phyloP scores from a whole-genome alignment of 495 filamentous ascomycete species.

The Eremomyces bilateralis region DNA sequence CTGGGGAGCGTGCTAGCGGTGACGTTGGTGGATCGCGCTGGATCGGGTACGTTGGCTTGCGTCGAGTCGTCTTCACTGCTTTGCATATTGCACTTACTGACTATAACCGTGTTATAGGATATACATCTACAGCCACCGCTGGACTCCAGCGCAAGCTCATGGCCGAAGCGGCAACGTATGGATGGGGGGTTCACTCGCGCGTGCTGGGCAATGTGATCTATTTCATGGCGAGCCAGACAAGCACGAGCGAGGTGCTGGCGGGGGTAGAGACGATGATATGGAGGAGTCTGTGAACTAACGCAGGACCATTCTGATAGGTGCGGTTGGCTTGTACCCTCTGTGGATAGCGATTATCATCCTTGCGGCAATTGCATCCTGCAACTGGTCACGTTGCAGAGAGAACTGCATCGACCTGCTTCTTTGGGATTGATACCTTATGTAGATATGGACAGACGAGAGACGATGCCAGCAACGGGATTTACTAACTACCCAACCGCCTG shows the following conservation, averaged over 20 bases:
- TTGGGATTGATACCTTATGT: too few species aligned
- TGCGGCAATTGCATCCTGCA: too few species aligned
- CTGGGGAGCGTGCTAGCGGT: constrained; percentile 52
- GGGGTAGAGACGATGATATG: constrained; percentile 30
- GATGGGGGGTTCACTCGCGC: constrained; percentile 44
- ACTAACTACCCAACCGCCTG: too few species aligned
- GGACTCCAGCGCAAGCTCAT: constrained; percentile 34
- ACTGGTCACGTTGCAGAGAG: too few species aligned
- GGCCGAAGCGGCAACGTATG: not conserved
- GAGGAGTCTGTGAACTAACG: too few species aligned
- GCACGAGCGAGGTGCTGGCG: constrained; percentile 25
- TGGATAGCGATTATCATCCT: too few species aligned
- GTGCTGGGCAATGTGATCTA: constrained; percentile 60
- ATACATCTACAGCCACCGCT: constrained; percentile 41
- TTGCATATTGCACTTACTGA: too few species aligned
- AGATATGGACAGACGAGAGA: too few species aligned
- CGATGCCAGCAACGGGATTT: too few species aligned
- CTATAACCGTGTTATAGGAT: constrained; percentile 25
- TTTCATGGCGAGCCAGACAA: constrained; percentile 49
- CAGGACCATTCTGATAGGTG: too few species aligned
- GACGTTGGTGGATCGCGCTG: constrained; percentile 25
- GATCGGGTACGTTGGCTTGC: constrained; percentile 20
- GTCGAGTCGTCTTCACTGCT: not conserved
- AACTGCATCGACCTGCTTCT: too few species aligned
- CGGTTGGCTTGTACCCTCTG: too few species aligned